These are phyloP conservation scores for Tricharina praecox DNA, from an alignment of 495 filamentous ascomycete genomes.

Conservation along the genomic window DNA sequence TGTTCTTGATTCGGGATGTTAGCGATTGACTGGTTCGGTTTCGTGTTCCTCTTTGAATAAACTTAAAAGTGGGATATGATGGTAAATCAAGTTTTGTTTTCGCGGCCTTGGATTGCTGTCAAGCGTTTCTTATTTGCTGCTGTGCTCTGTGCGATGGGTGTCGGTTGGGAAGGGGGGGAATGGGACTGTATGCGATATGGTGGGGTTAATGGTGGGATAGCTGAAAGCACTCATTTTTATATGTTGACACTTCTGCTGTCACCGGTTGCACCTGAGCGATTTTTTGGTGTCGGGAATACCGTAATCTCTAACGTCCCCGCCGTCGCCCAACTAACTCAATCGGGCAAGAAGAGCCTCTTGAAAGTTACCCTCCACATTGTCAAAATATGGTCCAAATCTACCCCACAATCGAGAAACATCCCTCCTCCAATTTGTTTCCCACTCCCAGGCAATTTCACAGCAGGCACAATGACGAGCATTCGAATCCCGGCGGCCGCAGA, in stretches of 20 bases:
- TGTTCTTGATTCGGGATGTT: conserved; percentile 5
- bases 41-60: conserved; percentile 5
- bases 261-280: too few relatives aligned
- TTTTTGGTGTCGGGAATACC: too few relatives aligned
- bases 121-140: too few relatives aligned
- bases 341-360: too few relatives aligned
- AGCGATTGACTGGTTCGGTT: not conserved
- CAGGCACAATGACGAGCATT: conserved; percentile 13
- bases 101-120: not conserved
- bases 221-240: too few relatives aligned
- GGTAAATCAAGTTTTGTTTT: conserved; percentile 8
- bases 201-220: too few relatives aligned
- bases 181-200: too few relatives aligned
- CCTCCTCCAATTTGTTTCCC: not conserved
- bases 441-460: not conserved
- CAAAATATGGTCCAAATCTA: not conserved
- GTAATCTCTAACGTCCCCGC: too few relatives aligned
- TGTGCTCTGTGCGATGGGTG: too few relatives aligned
- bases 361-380: not conserved
- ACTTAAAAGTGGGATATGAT: conserved; percentile 8
- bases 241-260: too few relatives aligned
- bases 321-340: too few relatives aligned
- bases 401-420: not conserved
- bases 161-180: too few relatives aligned
- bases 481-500: conserved; percentile 58